Conservation (phyloP, 192 early-diverging fungal species). For the Dissophora ornata region DNA sequence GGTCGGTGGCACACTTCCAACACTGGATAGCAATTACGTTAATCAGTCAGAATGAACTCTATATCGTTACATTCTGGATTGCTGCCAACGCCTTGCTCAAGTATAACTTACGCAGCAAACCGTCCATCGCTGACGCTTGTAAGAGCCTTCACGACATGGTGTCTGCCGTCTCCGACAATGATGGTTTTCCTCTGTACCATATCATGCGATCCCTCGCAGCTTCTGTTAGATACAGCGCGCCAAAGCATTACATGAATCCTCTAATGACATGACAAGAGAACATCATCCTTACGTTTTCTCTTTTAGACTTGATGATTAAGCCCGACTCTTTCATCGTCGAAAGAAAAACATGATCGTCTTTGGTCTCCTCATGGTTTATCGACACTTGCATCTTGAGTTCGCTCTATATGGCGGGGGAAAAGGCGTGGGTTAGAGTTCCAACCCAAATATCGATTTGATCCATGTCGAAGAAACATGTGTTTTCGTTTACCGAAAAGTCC, state of each 20-base stretch:
- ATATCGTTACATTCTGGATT: neutral
- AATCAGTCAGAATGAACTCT: neutral
- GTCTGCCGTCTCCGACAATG: constrained; percentile 58
- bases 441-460: neutral
- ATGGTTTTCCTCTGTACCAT: constrained; percentile 58
- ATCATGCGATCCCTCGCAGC: too few species aligned
- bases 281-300: constrained; percentile 60
- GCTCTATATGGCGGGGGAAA: constrained; percentile 26
- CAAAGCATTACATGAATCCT: too few species aligned
- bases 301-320: constrained; percentile 62
- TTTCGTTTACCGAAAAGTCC: constrained; percentile 45
- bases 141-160: constrained; percentile 59
- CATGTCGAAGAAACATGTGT: too few species aligned
- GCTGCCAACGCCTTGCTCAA: too few species aligned
- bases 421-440: neutral
- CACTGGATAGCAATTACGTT: neutral
- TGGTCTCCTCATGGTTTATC: constrained; percentile 64
- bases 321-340: constrained; percentile 65
- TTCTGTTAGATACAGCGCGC: too few species aligned
- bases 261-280: too few species aligned
- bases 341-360: constrained; percentile 71
- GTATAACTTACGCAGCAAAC: constrained; percentile 58
- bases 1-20: constrained; percentile 45
- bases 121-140: constrained; percentile 52
- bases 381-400: constrained; percentile 64